Evolutionary conservation across 179 eudicot species (phyloP), one percentile per base, ranked within the genome.

Genomic region (Beta lomatogona): DNA sequence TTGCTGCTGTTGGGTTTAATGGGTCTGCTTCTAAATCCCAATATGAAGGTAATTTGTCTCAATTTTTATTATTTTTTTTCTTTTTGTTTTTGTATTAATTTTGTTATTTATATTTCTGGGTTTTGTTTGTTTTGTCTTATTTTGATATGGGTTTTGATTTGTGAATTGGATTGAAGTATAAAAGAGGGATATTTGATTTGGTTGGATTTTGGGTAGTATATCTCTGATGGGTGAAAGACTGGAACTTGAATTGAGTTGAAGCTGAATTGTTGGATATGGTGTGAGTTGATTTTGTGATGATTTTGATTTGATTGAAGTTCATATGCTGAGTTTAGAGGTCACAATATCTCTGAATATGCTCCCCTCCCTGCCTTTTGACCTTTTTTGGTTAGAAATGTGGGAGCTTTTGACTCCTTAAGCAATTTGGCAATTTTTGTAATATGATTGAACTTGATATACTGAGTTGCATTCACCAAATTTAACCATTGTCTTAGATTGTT

Each of bases 11-110:
- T 11, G 84, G 78, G 19, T 22, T 85, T 31, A 86, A 88, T 81
- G 90, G 87, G 22, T 85, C 89, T 77, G 53, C 79, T 73, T 77
- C 89, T 58, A 80, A 58, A 59, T 45, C 75, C 53, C 82, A 83
- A 48, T 82, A 86, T 65, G 85, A 83, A 21, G 92, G 91, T 81
- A 21, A 22, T 77, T 66, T 55, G 3, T 53, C 6, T 44, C 15
- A 45, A n/a, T n/a, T n/a, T n/a, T n/a, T n/a, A n/a, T n/a, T n/a
- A n/a, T n/a, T n/a, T 53, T 21, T 16, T 73, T 53, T 3, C 36
- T 16, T 57, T 0, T 46, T 45, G n/a, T n/a, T 45, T 73, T 52
- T 69, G 8, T 48, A 9, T 6, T 48, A 6, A 48, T 48, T 48
- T 60, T 61, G 6, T 48, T 48, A 9, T 6, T 48, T 48, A 48